These are phyloP conservation scores for Corylus americana DNA, from an alignment of 306 rosid genomes.

Conservation along the genomic window DNA sequence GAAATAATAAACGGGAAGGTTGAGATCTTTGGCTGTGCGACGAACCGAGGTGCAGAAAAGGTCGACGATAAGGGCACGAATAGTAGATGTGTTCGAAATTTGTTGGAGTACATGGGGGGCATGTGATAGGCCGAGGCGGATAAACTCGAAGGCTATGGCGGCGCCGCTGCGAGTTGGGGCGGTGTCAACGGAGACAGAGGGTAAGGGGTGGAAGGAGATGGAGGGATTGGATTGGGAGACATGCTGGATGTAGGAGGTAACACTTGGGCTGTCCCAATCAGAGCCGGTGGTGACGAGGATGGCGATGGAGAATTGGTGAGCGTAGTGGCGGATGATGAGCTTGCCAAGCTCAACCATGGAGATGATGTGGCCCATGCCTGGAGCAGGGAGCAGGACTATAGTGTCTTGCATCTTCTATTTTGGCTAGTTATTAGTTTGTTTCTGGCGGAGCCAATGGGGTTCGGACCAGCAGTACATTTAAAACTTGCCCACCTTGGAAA, in stretches of 20 bases:
- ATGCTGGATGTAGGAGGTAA: slow-evolving; percentile 18
- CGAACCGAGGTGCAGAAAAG: slow-evolving; percentile 23
- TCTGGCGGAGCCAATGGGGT: too few species aligned
- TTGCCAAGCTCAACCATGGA: slow-evolving; percentile 47
- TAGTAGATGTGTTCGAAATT: not conserved
- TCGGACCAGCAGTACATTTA: too few species aligned
- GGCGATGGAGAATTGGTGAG: slow-evolving; percentile 26
- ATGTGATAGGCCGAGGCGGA: slow-evolving; percentile 19
- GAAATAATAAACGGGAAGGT: not conserved
- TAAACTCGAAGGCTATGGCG: slow-evolving; percentile 2
- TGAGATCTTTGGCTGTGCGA: not conserved
- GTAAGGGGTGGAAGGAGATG: slow-evolving; percentile 35
- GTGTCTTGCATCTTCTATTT: not conserved
- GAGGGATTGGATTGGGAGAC: slow-evolving; percentile 31
- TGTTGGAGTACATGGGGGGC: slow-evolving; percentile 14
- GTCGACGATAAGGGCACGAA: slow-evolving; percentile 33
- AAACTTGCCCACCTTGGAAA: too few species aligned
- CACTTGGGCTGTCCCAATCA: not conserved
- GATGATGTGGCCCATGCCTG: slow-evolving; percentile 35
- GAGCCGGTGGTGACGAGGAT: slow-evolving; percentile 30
- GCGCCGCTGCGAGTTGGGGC: not conserved
- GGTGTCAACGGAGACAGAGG: slow-evolving; percentile 1
- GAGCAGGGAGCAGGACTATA: slow-evolving; percentile 32
- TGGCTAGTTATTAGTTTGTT: not conserved
- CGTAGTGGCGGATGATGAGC: slow-evolving; percentile 26